Evolutionary conservation across 139 green algal genomes (phyloP).

Genomic region (Yamagishiella unicocca): DNA sequence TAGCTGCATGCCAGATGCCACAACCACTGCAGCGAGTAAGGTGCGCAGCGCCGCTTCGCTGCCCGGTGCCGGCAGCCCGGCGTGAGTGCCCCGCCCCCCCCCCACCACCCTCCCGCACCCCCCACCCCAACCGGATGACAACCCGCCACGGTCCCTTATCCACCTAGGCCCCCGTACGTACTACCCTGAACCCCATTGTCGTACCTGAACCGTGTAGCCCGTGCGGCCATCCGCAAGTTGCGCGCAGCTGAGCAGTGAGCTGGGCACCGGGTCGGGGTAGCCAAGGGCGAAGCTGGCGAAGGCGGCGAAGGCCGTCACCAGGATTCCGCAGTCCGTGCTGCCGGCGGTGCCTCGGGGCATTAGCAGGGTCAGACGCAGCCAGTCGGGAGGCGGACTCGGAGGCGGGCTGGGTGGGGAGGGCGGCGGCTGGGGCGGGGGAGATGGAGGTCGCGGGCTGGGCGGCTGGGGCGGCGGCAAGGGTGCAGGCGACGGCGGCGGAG

Average conservation of each 20-base stretch:
- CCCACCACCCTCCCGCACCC: too few relatives aligned
- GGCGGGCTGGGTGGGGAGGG: not conserved
- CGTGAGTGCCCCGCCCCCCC: too few relatives aligned
- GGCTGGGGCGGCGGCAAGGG: not conserved
- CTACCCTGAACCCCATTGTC: not conserved
- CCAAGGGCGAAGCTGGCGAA: not conserved
- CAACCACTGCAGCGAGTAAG: too few relatives aligned
- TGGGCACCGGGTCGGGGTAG: not conserved
- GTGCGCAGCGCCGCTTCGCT: too few relatives aligned
- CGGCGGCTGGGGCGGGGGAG: not conserved
- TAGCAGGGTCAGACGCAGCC: conserved; percentile 4
- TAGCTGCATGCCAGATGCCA: too few relatives aligned
- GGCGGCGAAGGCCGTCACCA: not conserved
- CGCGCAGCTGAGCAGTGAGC: not conserved
- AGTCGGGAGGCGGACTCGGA: not conserved
- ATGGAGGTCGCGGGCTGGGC: not conserved
- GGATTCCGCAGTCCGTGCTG: not conserved
- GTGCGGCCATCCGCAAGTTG: not conserved
- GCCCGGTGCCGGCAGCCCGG: too few relatives aligned
- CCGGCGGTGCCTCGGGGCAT: not conserved
- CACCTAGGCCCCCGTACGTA: not conserved
- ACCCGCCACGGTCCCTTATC: not conserved
- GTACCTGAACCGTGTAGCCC: conserved; percentile 15
- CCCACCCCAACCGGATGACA: too few relatives aligned
- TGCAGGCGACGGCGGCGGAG: not conserved